Evolutionary conservation across 2,329 filamentous ascomycete genomes (phyloP).

Genomic region (Fusarium piperis): DNA sequence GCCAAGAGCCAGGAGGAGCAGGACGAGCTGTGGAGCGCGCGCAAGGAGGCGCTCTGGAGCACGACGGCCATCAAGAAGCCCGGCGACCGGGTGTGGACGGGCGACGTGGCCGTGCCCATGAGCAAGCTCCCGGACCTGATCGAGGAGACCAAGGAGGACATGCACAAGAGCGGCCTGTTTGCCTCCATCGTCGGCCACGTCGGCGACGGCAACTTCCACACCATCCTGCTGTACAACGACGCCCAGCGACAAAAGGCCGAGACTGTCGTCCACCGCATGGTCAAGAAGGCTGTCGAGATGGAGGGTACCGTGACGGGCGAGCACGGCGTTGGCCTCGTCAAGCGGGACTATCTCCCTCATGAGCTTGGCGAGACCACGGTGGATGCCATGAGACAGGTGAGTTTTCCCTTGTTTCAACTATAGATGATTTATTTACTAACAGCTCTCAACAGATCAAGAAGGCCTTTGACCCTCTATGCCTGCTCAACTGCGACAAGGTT

Average conservation of each 20-base stretch:
- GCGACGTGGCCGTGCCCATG: constrained; percentile 86
- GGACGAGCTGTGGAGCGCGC: constrained; percentile 81
- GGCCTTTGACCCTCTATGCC: constrained; percentile 78
- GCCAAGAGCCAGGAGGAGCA: constrained; percentile 76
- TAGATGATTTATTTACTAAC: background rate
- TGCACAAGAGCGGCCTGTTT: constrained; percentile 55
- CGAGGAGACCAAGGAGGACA: constrained; percentile 70
- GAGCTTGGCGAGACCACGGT: constrained; percentile 80
- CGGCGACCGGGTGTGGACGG: constrained; percentile 83
- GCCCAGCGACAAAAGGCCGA: constrained; percentile 73
- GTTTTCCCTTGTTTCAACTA: constrained; percentile 32
- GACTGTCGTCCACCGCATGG: constrained; percentile 81
- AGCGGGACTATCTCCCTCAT: constrained; percentile 83
- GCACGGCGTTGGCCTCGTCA: constrained; percentile 85
- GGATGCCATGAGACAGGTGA: constrained; percentile 82
- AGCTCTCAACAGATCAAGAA: constrained; percentile 72
- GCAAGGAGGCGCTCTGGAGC: constrained; percentile 87
- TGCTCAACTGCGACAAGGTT: constrained; percentile 77
- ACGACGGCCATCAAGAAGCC: constrained; percentile 73
- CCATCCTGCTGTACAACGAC: constrained; percentile 70
- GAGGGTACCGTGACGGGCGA: constrained; percentile 90
- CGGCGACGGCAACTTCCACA: constrained; percentile 83
- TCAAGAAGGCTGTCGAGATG: constrained; percentile 84
- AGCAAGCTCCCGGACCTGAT: constrained; percentile 78
- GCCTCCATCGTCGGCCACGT: constrained; percentile 74